These are phyloP conservation scores for Taphrina sp. DNA, from an alignment of 1,139 yeast species.

Conservation along the genomic window DNA sequence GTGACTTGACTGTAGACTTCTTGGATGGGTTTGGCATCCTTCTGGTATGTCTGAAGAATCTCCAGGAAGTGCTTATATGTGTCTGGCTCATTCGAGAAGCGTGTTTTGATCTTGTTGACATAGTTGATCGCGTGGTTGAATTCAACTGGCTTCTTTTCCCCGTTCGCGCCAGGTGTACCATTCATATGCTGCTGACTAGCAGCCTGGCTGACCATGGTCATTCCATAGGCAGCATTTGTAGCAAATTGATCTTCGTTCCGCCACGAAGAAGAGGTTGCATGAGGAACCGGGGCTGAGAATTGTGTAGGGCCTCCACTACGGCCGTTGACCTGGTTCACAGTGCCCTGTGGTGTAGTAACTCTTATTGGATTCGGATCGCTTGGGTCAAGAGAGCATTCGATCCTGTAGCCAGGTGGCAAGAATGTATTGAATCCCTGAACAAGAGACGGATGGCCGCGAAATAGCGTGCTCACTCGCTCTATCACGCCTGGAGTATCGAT, in stretches of 20 bases:
- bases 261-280: slow-evolving; percentile 39
- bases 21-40: slow-evolving; percentile 90
- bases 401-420: slow-evolving; percentile 92
- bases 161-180: slow-evolving; percentile 13
- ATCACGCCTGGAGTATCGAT: slow-evolving; percentile 98
- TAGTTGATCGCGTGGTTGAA: slow-evolving; percentile 95
- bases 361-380: slow-evolving; percentile 88
- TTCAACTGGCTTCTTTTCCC: slow-evolving; percentile 65
- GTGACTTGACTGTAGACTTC: slow-evolving; percentile 95
- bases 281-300: slow-evolving; percentile 25
- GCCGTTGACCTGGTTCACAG: slow-evolving; percentile 51
- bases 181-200: slow-evolving; percentile 18
- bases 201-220: slow-evolving; percentile 31
- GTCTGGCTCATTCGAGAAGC: slow-evolving; percentile 93
- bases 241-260: slow-evolving; percentile 15
- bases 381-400: slow-evolving; percentile 87
- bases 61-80: slow-evolving; percentile 92
- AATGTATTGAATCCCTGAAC: slow-evolving; percentile 97
- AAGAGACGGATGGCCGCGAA: slow-evolving; percentile 86
- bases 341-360: slow-evolving; percentile 94
- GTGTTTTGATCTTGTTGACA: slow-evolving; percentile 90
- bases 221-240: slow-evolving; percentile 25
- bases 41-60: slow-evolving; percentile 90
- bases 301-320: slow-evolving; percentile 27
- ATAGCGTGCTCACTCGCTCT: slow-evolving; percentile 84